Conservation (phyloP, 768 basidiomycete species). For the Lentinula sp. region DNA sequence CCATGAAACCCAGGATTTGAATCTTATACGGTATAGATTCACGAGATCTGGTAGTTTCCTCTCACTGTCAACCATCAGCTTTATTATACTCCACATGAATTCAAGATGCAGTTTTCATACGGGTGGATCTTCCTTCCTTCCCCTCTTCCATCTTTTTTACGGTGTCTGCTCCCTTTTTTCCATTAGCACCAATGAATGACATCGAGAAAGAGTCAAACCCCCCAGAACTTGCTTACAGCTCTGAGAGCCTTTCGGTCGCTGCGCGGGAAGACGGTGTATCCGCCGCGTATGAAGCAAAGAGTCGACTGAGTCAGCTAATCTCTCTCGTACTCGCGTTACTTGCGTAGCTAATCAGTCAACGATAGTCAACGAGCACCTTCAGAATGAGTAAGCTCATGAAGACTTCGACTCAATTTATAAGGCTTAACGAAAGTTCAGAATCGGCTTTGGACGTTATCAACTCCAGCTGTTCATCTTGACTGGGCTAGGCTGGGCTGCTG, state of each 20-base stretch:
- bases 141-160: background rate
- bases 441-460: constrained; percentile 47
- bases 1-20: too few relatives aligned
- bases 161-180: background rate
- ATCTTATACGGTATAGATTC: background rate
- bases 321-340: background rate
- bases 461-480: constrained; percentile 38
- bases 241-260: background rate
- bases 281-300: constrained; percentile 26
- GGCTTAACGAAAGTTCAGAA: constrained; percentile 19
- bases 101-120: background rate
- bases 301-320: constrained; percentile 19
- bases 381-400: constrained; percentile 30
- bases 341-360: background rate
- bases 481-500: constrained; percentile 44
- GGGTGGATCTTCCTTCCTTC: background rate
- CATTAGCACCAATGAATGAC: background rate
- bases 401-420: background rate
- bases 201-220: background rate
- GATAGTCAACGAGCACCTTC: constrained; percentile 38
- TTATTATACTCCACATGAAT: background rate
- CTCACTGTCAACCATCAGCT: background rate
- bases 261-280: constrained; percentile 19
- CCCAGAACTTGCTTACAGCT: background rate
- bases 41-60: background rate